These are phyloP conservation scores for Saraca asoca DNA, from an alignment of 331 rosid species.

Conservation along the genomic window DNA sequence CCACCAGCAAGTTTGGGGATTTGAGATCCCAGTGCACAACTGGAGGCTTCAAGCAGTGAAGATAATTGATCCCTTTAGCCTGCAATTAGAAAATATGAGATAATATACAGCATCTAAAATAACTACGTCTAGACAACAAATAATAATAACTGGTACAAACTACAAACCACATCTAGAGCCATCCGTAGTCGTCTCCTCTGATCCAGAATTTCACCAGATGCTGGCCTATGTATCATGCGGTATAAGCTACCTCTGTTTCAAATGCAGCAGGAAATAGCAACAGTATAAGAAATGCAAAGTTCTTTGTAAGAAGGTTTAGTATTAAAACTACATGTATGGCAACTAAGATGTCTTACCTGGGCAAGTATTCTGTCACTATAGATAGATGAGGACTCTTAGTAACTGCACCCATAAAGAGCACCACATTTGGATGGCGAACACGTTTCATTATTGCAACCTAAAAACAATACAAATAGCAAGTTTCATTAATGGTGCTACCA, in stretches of 20 bases:
- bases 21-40: slow-evolving; percentile 97
- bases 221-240: slow-evolving; percentile 88
- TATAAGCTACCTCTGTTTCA: slow-evolving; percentile 79
- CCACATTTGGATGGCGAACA: slow-evolving; percentile 94
- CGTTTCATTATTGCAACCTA: slow-evolving; percentile 99
- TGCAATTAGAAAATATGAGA: slow-evolving; percentile 36
- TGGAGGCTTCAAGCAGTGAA: slow-evolving; percentile 89
- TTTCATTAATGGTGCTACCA: background rate
- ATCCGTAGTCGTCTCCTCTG: slow-evolving; percentile 79
- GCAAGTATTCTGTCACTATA: slow-evolving; percentile 90
- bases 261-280: slow-evolving; percentile 21
- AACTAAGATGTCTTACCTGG: slow-evolving; percentile 52
- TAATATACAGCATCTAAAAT: slow-evolving; percentile 3
- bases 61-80: slow-evolving; percentile 99
- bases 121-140: background rate
- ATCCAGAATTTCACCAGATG: slow-evolving; percentile 77
- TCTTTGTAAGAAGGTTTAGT: slow-evolving; percentile 3
- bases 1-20: slow-evolving; percentile 94
- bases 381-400: slow-evolving; percentile 89
- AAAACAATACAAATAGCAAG: slow-evolving; percentile 33
- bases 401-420: slow-evolving; percentile 99
- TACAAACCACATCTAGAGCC: slow-evolving; percentile 93
- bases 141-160: slow-evolving; percentile 44
- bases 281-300: slow-evolving; percentile 14
- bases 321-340: background rate